A percentile compares a stretch with the other conserved stretches of the same genome.
Conservation (phyloP, 305 asterid species). For the Fraxinus velutina region DNA sequence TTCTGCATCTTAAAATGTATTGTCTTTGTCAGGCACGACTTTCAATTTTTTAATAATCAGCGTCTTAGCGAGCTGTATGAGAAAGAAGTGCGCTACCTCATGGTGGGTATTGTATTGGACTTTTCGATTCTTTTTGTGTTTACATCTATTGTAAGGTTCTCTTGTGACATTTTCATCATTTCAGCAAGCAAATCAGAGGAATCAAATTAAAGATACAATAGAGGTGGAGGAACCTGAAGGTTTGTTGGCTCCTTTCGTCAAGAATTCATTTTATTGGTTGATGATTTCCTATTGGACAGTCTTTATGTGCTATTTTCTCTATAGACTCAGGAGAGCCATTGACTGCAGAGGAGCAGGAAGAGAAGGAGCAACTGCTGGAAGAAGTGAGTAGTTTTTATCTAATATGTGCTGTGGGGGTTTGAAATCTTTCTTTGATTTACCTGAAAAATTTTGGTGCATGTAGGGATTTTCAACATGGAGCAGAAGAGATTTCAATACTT, state of each 20-base stretch:
- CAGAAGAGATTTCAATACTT: slow-evolving; percentile 87
- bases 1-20: slow-evolving; percentile 23
- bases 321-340: slow-evolving; percentile 94
- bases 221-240: slow-evolving; percentile 97
- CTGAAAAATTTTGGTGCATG: slow-evolving; percentile 21
- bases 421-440: slow-evolving; percentile 8
- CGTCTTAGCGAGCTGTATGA: slow-evolving; percentile 94
- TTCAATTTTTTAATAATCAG: slow-evolving; percentile 95
- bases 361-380: slow-evolving; percentile 77
- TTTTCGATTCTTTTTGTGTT: slow-evolving; percentile 8
- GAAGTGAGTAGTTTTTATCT: slow-evolving; percentile 45
- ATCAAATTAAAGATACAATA: slow-evolving; percentile 82
- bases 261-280: slow-evolving; percentile 13
- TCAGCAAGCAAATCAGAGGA: slow-evolving; percentile 78
- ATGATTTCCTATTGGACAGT: slow-evolving; percentile 8
- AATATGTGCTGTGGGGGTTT: background rate
- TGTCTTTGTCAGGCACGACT: slow-evolving; percentile 75
- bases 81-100: slow-evolving; percentile 95
- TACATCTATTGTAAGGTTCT: slow-evolving; percentile 9
- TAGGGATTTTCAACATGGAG: slow-evolving; percentile 99
- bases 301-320: slow-evolving; percentile 28
- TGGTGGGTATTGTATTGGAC: slow-evolving; percentile 55
- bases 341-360: slow-evolving; percentile 98
- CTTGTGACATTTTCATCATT: slow-evolving; percentile 20
- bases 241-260: slow-evolving; percentile 26